Evolutionary conservation across 2,329 filamentous ascomycete genomes (phyloP), one percentile per base, ranked within the genome.

Genomic region (Berkeleyomyces basicola): DNA sequence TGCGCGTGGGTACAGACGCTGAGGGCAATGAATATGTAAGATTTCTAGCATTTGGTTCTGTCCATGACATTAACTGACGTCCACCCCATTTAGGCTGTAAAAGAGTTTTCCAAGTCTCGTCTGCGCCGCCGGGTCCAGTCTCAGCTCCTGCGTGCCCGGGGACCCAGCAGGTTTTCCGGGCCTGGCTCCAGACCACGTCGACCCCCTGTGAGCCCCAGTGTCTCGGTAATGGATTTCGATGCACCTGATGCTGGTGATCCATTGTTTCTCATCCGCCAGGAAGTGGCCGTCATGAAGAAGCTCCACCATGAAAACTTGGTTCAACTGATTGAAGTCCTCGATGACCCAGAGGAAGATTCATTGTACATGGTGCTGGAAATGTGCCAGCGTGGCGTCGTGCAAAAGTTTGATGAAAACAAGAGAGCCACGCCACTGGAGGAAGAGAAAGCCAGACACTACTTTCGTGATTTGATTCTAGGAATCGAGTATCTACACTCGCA

Each of bases 241-340:
- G 51, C 55, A 31, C 63, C 58, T 0, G 85, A 87, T 70, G 86
- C 85, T 67, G 77, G 77, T 36, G 82, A 85, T 69, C 83, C 92
- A 0, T 77, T 97, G 10, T 88, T 88, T 69, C 77, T 97, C 65
- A 97, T 99, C 72, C 87, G 90, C 65, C 88, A 96, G 72, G 93
- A 99, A 73, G 93, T 97, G 69, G 93, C 93, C 64, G 95, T 97
- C 71, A 97, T 99, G 91, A 99, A 97, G 78, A 97, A 97, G 75
- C 80, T 97, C 57, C 85, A 96, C 70, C 93, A 99, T 70, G 86
- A 85, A 37, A 99, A 97, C 70, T 77, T 99, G n/a, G 92, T 97
- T 11, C 85, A 87, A 55, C 76, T 99, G 59, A 89, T 95, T 67
- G 93, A 99, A 74, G 93, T 99, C 2, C 77, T 99, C 60, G 93